Evolutionary conservation across 192 early-diverging fungal species (phyloP).

Genomic region (Backusella westeae): DNA sequence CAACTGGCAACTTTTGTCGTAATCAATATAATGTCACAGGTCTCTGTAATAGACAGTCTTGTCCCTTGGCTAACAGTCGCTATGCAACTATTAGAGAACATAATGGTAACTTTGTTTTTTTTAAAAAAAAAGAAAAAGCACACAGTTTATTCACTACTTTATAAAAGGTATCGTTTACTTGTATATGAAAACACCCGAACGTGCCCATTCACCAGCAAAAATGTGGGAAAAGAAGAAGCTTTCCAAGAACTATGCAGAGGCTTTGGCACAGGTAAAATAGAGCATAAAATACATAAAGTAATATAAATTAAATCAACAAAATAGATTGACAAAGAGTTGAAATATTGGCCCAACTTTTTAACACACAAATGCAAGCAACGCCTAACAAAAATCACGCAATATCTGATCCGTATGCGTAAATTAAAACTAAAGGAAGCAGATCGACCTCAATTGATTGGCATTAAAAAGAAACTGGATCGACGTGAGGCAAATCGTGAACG

Average conservation of each 20-base stretch:
- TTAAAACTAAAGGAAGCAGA: conserved; percentile 77
- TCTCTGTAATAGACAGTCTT: conserved; percentile 90
- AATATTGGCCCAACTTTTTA: conserved; percentile 90
- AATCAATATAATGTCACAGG: conserved; percentile 97
- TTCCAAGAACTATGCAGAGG: conserved; percentile 87
- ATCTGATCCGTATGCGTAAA: conserved; percentile 90
- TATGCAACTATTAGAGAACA: conserved; percentile 94
- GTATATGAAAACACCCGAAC: conserved; percentile 93
- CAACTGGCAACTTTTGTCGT: conserved; percentile 88
- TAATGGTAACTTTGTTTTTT: conserved; percentile 44
- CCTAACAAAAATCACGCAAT: conserved; percentile 94
- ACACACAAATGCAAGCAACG: conserved; percentile 97
- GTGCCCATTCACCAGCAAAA: conserved; percentile 90
- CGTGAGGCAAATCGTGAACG: conserved; percentile 82
- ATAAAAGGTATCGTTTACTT: conserved; percentile 73
- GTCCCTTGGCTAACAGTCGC: conserved; percentile 91
- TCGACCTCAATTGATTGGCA: conserved; percentile 74
- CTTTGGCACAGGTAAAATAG: conserved; percentile 62
- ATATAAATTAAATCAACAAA: background rate
- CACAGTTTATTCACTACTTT: background rate
- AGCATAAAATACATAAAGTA: background rate
- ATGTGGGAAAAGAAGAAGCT: conserved; percentile 92
- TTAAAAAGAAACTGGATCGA: conserved; percentile 94
- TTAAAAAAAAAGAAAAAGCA: background rate
- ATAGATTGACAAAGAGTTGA: conserved; percentile 86